Evolutionary conservation across 169 alveolate genomes (phyloP).

Genomic region (Plasmodium inui): DNA sequence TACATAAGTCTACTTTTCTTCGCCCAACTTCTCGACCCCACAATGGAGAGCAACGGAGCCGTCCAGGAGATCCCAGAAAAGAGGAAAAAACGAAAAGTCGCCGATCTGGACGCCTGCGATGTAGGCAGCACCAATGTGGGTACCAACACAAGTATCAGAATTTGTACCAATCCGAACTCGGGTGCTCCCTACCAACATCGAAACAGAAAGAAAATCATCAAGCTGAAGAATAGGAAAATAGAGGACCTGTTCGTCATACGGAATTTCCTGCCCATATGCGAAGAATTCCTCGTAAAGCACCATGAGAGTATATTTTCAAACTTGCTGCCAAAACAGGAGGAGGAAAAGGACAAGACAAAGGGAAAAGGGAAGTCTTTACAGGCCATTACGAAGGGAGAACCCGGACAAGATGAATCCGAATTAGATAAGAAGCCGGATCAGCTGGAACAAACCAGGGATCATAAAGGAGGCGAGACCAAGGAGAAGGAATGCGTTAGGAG

Average conservation of each 20-base stretch:
- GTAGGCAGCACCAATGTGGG: neutral
- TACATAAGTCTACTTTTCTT: neutral
- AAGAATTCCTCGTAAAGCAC: conserved; percentile 54
- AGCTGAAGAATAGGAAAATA: conserved; percentile 18
- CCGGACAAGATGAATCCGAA: neutral
- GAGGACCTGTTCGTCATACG: conserved; percentile 47
- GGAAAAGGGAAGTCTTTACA: neutral
- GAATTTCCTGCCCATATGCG: conserved; percentile 67
- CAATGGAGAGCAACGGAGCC: neutral
- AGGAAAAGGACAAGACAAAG: neutral
- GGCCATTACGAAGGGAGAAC: neutral
- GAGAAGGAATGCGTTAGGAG: neutral
- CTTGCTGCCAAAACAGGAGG: neutral
- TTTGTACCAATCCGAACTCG: neutral
- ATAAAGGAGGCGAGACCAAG: neutral
- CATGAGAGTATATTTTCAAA: neutral
- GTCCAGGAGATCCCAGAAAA: neutral
- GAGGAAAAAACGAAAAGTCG: neutral
- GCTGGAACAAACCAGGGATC: neutral
- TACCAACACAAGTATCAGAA: neutral
- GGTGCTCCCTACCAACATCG: neutral
- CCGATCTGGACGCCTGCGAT: neutral
- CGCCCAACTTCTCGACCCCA: neutral
- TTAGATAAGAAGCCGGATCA: neutral
- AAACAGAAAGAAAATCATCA: conserved; percentile 21